Evolutionary conservation across 768 basidiomycete genomes (phyloP).

Genomic region (Strobilomyces dryophilus): DNA sequence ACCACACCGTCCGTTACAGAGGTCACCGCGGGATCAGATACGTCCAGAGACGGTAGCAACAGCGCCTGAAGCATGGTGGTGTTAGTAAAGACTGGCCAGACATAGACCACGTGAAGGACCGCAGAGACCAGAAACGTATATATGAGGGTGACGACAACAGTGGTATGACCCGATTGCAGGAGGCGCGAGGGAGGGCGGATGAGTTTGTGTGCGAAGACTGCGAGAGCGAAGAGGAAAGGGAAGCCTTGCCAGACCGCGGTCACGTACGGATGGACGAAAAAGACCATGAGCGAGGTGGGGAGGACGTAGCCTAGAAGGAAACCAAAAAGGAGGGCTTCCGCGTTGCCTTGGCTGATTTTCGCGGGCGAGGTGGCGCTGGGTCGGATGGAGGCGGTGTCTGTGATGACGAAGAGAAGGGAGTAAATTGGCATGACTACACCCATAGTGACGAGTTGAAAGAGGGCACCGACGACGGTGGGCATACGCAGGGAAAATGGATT

Average conservation of each 20-base stretch:
- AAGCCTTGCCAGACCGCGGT: conserved; percentile 55
- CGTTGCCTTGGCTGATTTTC: conserved; percentile 41
- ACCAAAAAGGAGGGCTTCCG: conserved; percentile 51
- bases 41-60: conserved; percentile 13
- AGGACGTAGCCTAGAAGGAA: conserved; percentile 41
- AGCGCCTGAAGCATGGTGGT: not conserved
- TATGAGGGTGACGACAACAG: conserved; percentile 14
- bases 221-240: conserved; percentile 45
- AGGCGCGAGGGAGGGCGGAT: conserved; percentile 29
- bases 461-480: conserved; percentile 39
- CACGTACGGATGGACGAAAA: conserved; percentile 37
- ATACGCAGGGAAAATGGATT: conserved; percentile 35
- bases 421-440: conserved; percentile 46
- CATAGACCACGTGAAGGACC: conserved; percentile 26
- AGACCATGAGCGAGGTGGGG: conserved; percentile 45
- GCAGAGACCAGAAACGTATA: conserved; percentile 19
- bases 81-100: conserved; percentile 12
- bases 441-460: conserved; percentile 40
- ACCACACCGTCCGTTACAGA: conserved; percentile 12
- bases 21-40: not conserved
- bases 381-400: conserved; percentile 26
- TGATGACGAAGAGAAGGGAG: conserved; percentile 42
- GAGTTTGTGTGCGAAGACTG: conserved; percentile 36
- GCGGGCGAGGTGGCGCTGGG: conserved; percentile 9
- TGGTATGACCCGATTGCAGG: conserved; percentile 19